Percentiles rank a stretch among this genome's conserved stretches.
These are phyloP conservation scores for Botrytis tulipae DNA, from an alignment of 2,329 filamentous ascomycete genomes.

Conservation along the genomic window DNA sequence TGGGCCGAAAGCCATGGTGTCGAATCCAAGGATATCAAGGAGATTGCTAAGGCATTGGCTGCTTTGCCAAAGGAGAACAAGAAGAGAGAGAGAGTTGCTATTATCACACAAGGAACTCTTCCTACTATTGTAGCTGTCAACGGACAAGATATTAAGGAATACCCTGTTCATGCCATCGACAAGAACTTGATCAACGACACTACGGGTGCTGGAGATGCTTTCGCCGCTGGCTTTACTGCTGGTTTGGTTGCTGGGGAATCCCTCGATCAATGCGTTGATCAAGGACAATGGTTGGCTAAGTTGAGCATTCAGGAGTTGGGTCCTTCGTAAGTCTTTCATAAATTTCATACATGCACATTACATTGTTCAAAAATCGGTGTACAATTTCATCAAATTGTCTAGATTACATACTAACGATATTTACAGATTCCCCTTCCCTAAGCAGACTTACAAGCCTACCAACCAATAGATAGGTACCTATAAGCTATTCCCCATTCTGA, in stretches of 20 bases:
- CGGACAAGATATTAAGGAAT: conserved; percentile 70
- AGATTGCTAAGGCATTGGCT: conserved; percentile 83
- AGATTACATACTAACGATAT: conserved; percentile 30
- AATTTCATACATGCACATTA: conserved; percentile 21
- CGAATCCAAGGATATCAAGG: conserved; percentile 71
- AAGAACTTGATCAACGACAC: conserved; percentile 86
- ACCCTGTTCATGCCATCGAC: conserved; percentile 76
- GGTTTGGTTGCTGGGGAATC: conserved; percentile 83
- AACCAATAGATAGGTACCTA: conserved; percentile 31
- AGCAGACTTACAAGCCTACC: conserved; percentile 66
- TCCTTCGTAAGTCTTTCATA: conserved; percentile 73
- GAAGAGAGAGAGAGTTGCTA: conserved; percentile 77
- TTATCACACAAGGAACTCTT: conserved; percentile 92
- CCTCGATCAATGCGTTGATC: conserved; percentile 76
- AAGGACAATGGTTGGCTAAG: conserved; percentile 94
- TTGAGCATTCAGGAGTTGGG: conserved; percentile 94
- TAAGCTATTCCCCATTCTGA: conserved; percentile 40
- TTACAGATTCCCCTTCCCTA: conserved; percentile 74
- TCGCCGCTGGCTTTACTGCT: conserved; percentile 90
- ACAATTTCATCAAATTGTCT: conserved; percentile 13
- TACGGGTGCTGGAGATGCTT: conserved; percentile 95
- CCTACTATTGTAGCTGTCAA: conserved; percentile 83
- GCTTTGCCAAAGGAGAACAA: conserved; percentile 89
- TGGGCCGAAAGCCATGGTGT: conserved; percentile 82
- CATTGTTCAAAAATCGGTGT: neutral